phyloP scores from a whole-genome alignment of 352 stramenopile genomes.

The Phytophthora capsici region DNA sequence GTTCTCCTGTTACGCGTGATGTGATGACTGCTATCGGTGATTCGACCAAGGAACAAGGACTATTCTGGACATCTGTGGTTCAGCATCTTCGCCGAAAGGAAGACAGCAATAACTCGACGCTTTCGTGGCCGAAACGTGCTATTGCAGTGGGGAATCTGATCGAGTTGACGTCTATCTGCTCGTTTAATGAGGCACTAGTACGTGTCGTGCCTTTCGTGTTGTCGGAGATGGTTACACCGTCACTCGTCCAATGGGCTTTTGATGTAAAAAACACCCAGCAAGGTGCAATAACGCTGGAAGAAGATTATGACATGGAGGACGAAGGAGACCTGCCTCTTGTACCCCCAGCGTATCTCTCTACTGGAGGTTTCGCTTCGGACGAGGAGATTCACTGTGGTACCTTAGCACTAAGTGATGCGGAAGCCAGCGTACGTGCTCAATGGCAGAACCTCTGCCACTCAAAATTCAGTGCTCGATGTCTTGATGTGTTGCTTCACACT shows the following conservation, averaged over 20 bases:
- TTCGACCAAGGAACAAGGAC: slow-evolving; percentile 1
- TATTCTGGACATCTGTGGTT: slow-evolving; percentile 22
- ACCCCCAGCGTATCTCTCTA: slow-evolving; percentile 16
- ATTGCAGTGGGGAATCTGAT: slow-evolving; percentile 44
- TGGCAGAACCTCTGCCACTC: slow-evolving; percentile 55
- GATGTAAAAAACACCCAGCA: slow-evolving; percentile 32
- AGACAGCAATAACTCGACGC: not conserved
- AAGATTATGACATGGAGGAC: slow-evolving; percentile 45
- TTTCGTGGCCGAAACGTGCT: slow-evolving; percentile 43
- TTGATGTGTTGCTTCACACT: slow-evolving; percentile 38
- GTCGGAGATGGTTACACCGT: slow-evolving; percentile 33
- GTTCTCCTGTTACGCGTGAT: slow-evolving; percentile 27
- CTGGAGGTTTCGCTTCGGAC: slow-evolving; percentile 7
- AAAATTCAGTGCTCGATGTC: slow-evolving; percentile 43
- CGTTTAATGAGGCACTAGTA: slow-evolving; percentile 38
- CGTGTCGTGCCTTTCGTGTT: slow-evolving; percentile 25
- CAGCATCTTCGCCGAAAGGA: slow-evolving; percentile 1
- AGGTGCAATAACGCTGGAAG: slow-evolving; percentile 12
- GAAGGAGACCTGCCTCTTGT: slow-evolving; percentile 15
- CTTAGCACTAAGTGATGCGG: slow-evolving; percentile 13
- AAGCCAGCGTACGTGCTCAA: slow-evolving; percentile 38
- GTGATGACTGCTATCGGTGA: slow-evolving; percentile 12
- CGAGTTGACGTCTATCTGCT: slow-evolving; percentile 37
- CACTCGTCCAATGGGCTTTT: slow-evolving; percentile 48
- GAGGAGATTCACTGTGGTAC: slow-evolving; percentile 25